These are phyloP conservation scores for Iberis amara DNA, from an alignment of 441 rosid species.

Conservation along the genomic window DNA sequence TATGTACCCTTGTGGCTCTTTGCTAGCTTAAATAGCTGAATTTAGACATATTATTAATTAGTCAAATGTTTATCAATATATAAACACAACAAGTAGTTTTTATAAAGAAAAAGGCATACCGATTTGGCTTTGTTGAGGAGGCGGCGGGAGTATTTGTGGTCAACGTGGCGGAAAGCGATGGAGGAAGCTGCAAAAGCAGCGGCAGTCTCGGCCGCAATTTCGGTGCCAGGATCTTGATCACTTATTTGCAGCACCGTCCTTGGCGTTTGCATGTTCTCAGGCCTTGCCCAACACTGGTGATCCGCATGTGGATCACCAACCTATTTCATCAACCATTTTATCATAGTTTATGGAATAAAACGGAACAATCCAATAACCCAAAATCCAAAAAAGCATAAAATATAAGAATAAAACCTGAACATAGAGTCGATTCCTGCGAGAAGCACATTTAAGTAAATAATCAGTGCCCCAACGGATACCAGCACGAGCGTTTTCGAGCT, in stretches of 20 bases:
- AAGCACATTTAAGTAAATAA: slow-evolving; percentile 66
- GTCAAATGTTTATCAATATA: too few species aligned
- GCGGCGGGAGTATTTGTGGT: slow-evolving; percentile 45
- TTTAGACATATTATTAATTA: neutral
- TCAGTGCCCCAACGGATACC: slow-evolving; percentile 89
- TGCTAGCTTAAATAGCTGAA: slow-evolving; percentile 68
- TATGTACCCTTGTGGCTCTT: slow-evolving; percentile 60
- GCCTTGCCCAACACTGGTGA: slow-evolving; percentile 80
- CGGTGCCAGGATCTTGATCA: slow-evolving; percentile 54
- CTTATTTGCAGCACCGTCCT: slow-evolving; percentile 59
- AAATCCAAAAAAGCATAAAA: too few species aligned
- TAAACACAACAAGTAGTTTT: too few species aligned
- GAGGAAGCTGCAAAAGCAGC: slow-evolving; percentile 85
- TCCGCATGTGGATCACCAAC: slow-evolving; percentile 79
- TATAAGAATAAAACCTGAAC: slow-evolving; percentile 47
- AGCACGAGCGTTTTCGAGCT: slow-evolving; percentile 37
- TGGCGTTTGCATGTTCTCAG: slow-evolving; percentile 68
- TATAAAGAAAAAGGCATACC: slow-evolving; percentile 31
- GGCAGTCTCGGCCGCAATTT: slow-evolving; percentile 76
- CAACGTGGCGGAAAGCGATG: slow-evolving; percentile 51
- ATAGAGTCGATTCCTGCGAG: slow-evolving; percentile 42
- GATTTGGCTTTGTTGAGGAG: slow-evolving; percentile 80
- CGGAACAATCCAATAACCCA: neutral
- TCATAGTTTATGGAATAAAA: too few species aligned
- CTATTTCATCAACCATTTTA: slow-evolving; percentile 27